Percentiles rank a stretch among this genome's conserved stretches.
Conservation (phyloP, 2,329 filamentous ascomycete species). For the Aspergillus niger region DNA sequence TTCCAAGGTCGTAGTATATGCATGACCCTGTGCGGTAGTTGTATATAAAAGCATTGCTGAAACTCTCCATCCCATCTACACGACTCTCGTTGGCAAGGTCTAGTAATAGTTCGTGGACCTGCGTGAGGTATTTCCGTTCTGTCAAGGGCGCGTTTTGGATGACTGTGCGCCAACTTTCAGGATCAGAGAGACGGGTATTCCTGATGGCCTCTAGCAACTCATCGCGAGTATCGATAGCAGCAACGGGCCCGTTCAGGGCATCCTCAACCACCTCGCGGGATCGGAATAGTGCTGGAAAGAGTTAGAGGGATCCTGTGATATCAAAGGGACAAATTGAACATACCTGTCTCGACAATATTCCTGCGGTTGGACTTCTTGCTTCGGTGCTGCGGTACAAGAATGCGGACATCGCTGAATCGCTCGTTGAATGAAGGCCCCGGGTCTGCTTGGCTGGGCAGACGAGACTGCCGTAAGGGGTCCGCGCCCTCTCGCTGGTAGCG, state of each 20-base stretch:
- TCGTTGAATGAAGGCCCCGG: constrained; percentile 37
- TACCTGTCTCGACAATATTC: constrained; percentile 80
- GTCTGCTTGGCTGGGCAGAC: constrained; percentile 47
- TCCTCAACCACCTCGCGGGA: constrained; percentile 66
- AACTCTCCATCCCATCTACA: constrained; percentile 53
- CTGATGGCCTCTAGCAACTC: constrained; percentile 75
- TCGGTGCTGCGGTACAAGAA: constrained; percentile 78
- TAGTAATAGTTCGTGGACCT: constrained; percentile 75
- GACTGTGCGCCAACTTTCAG: constrained; percentile 79
- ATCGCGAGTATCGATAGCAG: constrained; percentile 86
- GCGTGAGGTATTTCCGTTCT: constrained; percentile 78
- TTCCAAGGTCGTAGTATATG: constrained; percentile 78
- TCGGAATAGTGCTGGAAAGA: constrained; percentile 49
- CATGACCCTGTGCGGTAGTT: constrained; percentile 85
- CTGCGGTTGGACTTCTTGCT: constrained; percentile 91
- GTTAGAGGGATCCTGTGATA: neutral
- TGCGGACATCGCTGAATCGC: constrained; percentile 72
- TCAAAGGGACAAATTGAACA: constrained; percentile 43
- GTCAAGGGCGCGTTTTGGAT: constrained; percentile 75
- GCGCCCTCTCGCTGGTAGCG: constrained; percentile 63
- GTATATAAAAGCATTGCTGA: constrained; percentile 81
- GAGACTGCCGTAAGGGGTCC: constrained; percentile 47
- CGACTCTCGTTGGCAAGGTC: constrained; percentile 58
- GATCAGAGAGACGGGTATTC: constrained; percentile 72
- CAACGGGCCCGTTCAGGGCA: constrained; percentile 76